Base-by-base conservation (phyloP, 2,329 filamentous ascomycete genomes). In the Diaporthe longicolla region DNA sequence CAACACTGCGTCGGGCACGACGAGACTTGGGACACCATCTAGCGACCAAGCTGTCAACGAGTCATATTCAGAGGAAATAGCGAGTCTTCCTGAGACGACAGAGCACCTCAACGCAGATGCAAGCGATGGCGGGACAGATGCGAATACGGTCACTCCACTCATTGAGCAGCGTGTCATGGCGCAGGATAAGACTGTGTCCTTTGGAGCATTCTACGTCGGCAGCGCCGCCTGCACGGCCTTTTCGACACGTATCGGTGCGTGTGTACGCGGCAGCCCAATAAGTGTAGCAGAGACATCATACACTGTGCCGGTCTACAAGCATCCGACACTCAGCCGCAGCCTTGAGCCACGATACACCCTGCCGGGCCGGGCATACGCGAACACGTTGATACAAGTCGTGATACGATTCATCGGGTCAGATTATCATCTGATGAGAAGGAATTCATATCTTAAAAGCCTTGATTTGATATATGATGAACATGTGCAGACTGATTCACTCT, bases 351-450 rank as follows among this genome's bases (percentile, higher is more conserved):
- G 78, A 3, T 76, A 77, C 4, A 76, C 72, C 40, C 81, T 82
- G 79, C 83, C 83, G 0, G 81, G 77, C 63, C 79, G 79, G 21
- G 78, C 81, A n/a, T 80, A 83, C 40, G 80, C 83, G 21, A 78
- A 79, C 3, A 79, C 84, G 11, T 76, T 84, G 21, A 77, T 84
- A 13, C 81, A 84, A 50, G 82, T 82, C 9, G 82, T 83, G 4
- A 70, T 84, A 37, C 80, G 79, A 50, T 82, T 82, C 17, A 77
- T 83, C 17, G 81, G 79, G n/a, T 79, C 79, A 43, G 79, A 79
- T 37, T 85, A 81, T 74, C 83, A 84, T 57, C 78, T 84, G 11
- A 78, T 83, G 13, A 79, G 81, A 15, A 79, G 78, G 48, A 82
- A 79, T 43, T 78, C 79, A 5, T 79, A 82, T 15, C 75, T 81